A percentile compares a stretch with the other conserved stretches of the same genome.
These are phyloP conservation scores for Suillus luteus DNA, from an alignment of 768 basidiomycete genomes.

Conservation along the genomic window DNA sequence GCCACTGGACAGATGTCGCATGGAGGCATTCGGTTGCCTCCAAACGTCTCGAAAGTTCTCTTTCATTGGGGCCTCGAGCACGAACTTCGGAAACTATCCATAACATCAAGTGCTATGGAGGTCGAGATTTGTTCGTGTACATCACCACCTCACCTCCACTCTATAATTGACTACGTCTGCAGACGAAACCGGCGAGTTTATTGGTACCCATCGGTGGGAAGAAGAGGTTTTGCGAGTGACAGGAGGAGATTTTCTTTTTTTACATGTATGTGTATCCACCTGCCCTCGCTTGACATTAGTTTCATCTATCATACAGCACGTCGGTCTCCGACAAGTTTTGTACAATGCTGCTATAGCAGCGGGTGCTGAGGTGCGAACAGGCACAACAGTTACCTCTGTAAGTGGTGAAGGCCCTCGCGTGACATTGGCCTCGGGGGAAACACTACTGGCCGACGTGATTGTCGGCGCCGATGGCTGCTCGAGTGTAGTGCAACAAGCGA, in stretches of 20 bases:
- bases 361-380: conserved; percentile 50
- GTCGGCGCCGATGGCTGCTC: conserved; percentile 62
- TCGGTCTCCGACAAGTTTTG: conserved; percentile 51
- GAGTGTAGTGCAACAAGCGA: conserved; percentile 41
- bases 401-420: conserved; percentile 34
- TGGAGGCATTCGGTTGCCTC: conserved; percentile 51
- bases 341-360: conserved; percentile 46
- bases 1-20: conserved; percentile 28
- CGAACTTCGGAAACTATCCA: conserved; percentile 38
- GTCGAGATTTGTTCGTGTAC: conserved; percentile 31
- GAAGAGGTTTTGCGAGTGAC: conserved; percentile 49
- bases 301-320: conserved; percentile 42
- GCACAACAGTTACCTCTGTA: conserved; percentile 40
- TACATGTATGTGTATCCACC: conserved; percentile 40
- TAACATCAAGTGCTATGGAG: conserved; percentile 24
- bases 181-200: conserved; percentile 46
- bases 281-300: conserved; percentile 5
- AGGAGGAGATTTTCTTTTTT: conserved; percentile 50
- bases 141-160: background rate
- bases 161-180: conserved; percentile 19
- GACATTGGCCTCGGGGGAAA: conserved; percentile 43
- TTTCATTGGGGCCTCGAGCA: conserved; percentile 57
- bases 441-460: conserved; percentile 51
- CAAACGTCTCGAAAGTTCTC: conserved; percentile 59
- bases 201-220: conserved; percentile 50